Evolutionary conservation across 2,329 filamentous ascomycete genomes (phyloP).

Genomic region (Dothistroma pini): DNA sequence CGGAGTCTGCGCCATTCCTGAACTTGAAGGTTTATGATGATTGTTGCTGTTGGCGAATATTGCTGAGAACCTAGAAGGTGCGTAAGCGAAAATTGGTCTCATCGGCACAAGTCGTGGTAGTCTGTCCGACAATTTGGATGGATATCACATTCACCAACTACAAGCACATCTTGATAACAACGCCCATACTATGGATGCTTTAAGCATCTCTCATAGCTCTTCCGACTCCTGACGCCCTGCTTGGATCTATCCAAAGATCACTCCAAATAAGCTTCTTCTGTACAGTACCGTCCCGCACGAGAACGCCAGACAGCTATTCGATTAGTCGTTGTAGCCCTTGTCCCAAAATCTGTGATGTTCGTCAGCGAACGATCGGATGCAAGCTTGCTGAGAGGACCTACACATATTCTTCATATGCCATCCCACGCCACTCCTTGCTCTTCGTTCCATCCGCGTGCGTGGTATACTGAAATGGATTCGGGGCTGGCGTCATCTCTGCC

Average conservation of each 20-base stretch:
- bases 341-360: conserved; percentile 6
- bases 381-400: conserved; percentile 13
- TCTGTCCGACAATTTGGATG: background rate
- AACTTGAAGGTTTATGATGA: background rate
- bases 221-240: background rate
- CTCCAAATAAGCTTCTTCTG: background rate
- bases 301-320: background rate
- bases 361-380: background rate
- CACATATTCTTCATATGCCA: conserved; percentile 31
- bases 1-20: conserved; percentile 28
- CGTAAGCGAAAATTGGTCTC: background rate
- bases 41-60: background rate
- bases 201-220: background rate
- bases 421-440: conserved; percentile 25
- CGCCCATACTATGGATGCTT: background rate
- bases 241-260: background rate
- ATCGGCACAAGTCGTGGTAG: background rate
- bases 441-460: conserved; percentile 18
- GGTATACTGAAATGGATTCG: conserved; percentile 21
- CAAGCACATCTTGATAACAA: background rate
- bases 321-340: conserved; percentile 8
- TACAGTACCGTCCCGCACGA: background rate
- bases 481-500: conserved; percentile 29
- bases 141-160: background rate
- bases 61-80: background rate